Conservation (phyloP, 306 rosid species). For the Glycyrrhiza uralensis region DNA sequence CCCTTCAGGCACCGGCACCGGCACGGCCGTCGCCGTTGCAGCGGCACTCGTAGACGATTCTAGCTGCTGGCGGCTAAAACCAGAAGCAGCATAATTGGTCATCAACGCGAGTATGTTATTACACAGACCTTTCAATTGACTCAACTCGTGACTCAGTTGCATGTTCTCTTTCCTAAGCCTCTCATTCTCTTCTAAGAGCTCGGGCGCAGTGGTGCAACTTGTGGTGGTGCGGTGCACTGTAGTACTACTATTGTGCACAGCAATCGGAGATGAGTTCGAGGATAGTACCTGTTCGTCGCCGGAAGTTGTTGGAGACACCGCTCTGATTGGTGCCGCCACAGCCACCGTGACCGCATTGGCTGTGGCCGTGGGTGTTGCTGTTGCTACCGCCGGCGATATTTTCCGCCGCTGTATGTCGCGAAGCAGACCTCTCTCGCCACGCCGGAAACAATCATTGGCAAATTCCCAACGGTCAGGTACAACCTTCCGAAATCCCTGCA, state of each 20-base stretch:
- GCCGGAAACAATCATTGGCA: slow-evolving; percentile 69
- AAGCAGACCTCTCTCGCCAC: slow-evolving; percentile 76
- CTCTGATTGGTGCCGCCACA: background rate
- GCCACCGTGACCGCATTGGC: slow-evolving; percentile 43
- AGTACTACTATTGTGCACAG: slow-evolving; percentile 9
- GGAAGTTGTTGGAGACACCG: slow-evolving; percentile 70
- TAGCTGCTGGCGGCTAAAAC: slow-evolving; percentile 43
- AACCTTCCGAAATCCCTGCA: slow-evolving; percentile 91
- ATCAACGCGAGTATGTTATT: slow-evolving; percentile 66
- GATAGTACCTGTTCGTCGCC: slow-evolving; percentile 91
- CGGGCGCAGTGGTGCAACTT: slow-evolving; percentile 69
- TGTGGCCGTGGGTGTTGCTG: background rate
- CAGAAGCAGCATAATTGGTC: slow-evolving; percentile 72
- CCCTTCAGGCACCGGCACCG: slow-evolving; percentile 18
- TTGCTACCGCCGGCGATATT: slow-evolving; percentile 30
- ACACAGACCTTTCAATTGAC: slow-evolving; percentile 71
- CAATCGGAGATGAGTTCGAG: slow-evolving; percentile 73
- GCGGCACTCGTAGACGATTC: slow-evolving; percentile 32
- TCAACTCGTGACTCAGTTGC: slow-evolving; percentile 73
- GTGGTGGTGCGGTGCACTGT: slow-evolving; percentile 42
- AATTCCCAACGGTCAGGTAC: slow-evolving; percentile 99
- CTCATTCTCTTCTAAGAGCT: slow-evolving; percentile 77
- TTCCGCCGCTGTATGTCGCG: slow-evolving; percentile 89
- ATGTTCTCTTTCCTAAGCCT: slow-evolving; percentile 75
- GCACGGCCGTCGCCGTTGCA: background rate